Base-by-base conservation (phyloP, 2,329 filamentous ascomycete species). In the Penicillium sp. region DNA sequence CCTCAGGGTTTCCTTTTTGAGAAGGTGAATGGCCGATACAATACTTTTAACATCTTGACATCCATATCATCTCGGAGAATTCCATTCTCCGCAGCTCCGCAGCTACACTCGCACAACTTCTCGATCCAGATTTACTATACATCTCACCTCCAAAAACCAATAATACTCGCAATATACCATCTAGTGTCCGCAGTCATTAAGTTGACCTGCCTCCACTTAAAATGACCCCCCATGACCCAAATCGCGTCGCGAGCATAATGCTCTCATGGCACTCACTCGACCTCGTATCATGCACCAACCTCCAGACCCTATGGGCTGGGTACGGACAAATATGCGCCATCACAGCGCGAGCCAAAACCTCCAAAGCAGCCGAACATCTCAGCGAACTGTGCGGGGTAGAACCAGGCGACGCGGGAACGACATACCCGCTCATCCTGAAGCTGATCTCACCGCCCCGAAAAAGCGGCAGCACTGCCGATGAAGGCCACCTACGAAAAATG, bases 401-500 rank as follows among this genome's bases (percentile, higher is more conserved):
- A 46, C 10, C 68, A 1, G 46, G 46, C 9, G 12, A 37, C 6
- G 55, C 48, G 0, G 64, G 65, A 40, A 44, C 55, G 18, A 64
- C 48, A 1, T 69, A 64, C 10, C 55, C 60, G 23, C 71, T 85
- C 35, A 77, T 88, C 12, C 68, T 88, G 7, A 88, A 88, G 64
- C 75, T 85, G 50, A 83, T 87, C 38, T 79, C 79, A 0, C 83
- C 83, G 7, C 82, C 83, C 0, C 56, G 47, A 4, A 52, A 68
- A 38, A 50, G 55, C 31, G 57, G 50, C 0, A 61, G 57, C 27
- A 61, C 61, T n/a, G 3, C 46, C 15, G 80, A 86, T 37, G 85
- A 88, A 62, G 84, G 85, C 0, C 85, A 88, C 59, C 62, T 83
- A 0, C 80, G 86, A 7, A 89, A 89, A 64, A 79, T 88, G 55